Percentiles rank a stretch among this genome's conserved stretches.
phyloP scores from a whole-genome alignment of 192 early-diverging fungal genomes.

The Linnemannia hyalina region DNA sequence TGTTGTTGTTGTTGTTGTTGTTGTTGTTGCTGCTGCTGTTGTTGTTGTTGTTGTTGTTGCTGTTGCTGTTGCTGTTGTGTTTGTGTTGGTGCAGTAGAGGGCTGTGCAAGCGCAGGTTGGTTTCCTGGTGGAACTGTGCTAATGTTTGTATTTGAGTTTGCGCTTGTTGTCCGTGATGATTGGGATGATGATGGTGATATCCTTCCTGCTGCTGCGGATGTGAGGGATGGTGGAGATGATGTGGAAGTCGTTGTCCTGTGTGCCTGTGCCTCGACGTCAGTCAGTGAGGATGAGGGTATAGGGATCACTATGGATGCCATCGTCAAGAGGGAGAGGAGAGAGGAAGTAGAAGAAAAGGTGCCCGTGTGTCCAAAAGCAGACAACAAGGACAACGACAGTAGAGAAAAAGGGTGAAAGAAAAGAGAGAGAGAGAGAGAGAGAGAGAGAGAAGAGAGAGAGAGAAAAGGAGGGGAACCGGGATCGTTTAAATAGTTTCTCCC shows the following conservation, averaged over 20 bases:
- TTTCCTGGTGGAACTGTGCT: not conserved
- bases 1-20: no score
- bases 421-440: no score
- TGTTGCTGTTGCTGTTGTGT: no score
- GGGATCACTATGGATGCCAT: not conserved
- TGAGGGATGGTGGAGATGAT: not conserved
- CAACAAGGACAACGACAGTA: not conserved
- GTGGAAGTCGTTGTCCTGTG: not conserved
- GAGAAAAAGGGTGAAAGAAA: not conserved
- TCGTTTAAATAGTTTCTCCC: not conserved
- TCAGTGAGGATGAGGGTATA: not conserved
- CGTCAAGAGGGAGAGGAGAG: no score
- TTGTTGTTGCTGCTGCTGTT: not conserved
- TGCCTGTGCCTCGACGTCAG: not conserved
- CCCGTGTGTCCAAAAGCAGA: no score
- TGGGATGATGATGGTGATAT: not conserved
- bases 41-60: not conserved
- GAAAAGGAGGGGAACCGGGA: no score
- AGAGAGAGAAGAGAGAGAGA: no score
- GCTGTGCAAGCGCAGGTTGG: not conserved
- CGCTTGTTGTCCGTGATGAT: not conserved
- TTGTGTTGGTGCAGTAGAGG: not conserved
- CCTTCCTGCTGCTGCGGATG: not conserved
- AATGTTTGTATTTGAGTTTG: not conserved
- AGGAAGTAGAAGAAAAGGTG: not conserved